These are phyloP conservation scores for Solanum ahanhuiri DNA, from an alignment of 257 asterid genomes.

Conservation along the genomic window DNA sequence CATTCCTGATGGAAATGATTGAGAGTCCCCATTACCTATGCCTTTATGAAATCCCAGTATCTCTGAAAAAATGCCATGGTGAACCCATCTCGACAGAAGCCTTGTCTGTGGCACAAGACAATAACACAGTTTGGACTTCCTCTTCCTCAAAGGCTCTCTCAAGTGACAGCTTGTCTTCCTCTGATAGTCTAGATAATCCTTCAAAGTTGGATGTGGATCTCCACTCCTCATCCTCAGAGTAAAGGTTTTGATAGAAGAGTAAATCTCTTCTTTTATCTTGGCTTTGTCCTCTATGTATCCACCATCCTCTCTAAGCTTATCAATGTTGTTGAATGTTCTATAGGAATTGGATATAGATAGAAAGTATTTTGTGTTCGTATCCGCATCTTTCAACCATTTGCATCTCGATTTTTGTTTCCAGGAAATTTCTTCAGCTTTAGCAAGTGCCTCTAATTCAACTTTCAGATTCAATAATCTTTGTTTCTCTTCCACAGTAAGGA, in stretches of 20 bases:
- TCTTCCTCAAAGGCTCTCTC: background rate
- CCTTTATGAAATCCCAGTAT: background rate
- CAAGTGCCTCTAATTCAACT: background rate
- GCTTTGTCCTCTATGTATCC: background rate
- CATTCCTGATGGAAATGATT: background rate
- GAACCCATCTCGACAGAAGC: background rate
- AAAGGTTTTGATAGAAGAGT: background rate
- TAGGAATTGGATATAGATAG: background rate
- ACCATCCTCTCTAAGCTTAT: background rate
- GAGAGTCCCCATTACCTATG: background rate
- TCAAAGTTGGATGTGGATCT: background rate
- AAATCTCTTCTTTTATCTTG: background rate
- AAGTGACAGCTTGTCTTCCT: background rate
- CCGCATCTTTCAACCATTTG: background rate
- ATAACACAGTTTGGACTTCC: background rate
- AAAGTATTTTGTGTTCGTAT: background rate
- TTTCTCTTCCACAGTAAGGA: background rate
- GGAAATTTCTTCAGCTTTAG: background rate
- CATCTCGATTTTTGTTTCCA: background rate
- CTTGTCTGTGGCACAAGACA: background rate
- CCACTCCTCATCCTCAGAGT: background rate
- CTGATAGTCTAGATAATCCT: background rate
- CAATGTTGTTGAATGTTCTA: background rate
- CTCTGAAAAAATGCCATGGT: background rate
- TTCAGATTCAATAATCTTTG: background rate